phyloP scores from a whole-genome alignment of 345 rosid genomes.

The Linum trigynum region DNA sequence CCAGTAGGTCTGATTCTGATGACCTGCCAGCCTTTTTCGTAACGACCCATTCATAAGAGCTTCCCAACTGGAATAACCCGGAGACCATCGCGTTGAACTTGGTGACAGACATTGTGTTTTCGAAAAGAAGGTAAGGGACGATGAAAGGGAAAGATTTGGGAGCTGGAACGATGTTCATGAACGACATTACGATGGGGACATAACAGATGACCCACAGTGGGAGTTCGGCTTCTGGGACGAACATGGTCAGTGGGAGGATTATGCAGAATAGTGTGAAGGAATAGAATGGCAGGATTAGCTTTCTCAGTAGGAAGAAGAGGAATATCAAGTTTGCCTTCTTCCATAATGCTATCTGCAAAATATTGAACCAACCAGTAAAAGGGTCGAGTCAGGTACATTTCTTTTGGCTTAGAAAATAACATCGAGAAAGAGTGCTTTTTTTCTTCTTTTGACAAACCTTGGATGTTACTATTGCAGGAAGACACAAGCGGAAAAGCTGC shows the following conservation, averaged over 20 bases:
- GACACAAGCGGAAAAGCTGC: slow-evolving; percentile 85
- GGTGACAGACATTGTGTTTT: slow-evolving; percentile 88
- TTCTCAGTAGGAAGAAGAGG: slow-evolving; percentile 66
- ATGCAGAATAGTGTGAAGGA: slow-evolving; percentile 85
- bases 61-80: slow-evolving; percentile 69
- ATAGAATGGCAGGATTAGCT: slow-evolving; percentile 83
- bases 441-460: slow-evolving; percentile 31
- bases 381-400: not conserved
- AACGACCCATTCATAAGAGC: slow-evolving; percentile 88
- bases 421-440: not conserved
- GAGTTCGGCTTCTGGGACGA: slow-evolving; percentile 79
- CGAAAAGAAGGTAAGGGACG: slow-evolving; percentile 78
- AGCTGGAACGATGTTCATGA: slow-evolving; percentile 72
- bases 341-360: slow-evolving; percentile 64
- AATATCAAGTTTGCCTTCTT: slow-evolving; percentile 72
- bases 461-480: slow-evolving; percentile 63
- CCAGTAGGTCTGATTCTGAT: slow-evolving; percentile 66
- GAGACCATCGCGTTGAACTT: slow-evolving; percentile 87
- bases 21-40: slow-evolving; percentile 88
- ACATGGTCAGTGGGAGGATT: slow-evolving; percentile 81
- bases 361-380: slow-evolving; percentile 3
- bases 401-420: no score
- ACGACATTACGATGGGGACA: slow-evolving; percentile 71
- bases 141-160: slow-evolving; percentile 77
- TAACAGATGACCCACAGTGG: slow-evolving; percentile 83